Percentiles rank a stretch among this genome's conserved stretches.
Conservation (phyloP, 1,139 yeast genomes). For the Diutina siamensis region DNA sequence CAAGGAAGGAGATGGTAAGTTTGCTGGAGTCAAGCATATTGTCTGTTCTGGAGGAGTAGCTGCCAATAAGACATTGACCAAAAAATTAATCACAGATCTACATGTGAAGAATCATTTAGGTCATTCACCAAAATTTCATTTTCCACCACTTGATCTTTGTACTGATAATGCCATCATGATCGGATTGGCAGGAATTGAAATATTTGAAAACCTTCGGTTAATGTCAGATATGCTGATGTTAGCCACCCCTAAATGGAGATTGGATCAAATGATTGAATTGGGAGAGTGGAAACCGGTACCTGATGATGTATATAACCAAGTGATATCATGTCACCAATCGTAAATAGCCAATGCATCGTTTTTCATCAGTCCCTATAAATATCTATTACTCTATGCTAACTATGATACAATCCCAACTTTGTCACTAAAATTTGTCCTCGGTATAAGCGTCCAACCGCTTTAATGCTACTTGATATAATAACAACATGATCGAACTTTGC, state of each 20-base stretch:
- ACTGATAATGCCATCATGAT: slow-evolving; percentile 97
- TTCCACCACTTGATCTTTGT: slow-evolving; percentile 65
- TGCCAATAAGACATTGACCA: slow-evolving; percentile 51
- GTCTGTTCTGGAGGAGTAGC: slow-evolving; percentile 95
- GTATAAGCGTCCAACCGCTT: not conserved
- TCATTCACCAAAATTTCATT: slow-evolving; percentile 26
- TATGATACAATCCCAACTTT: not conserved
- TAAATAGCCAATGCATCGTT: too few species aligned
- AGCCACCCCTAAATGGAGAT: slow-evolving; percentile 71
- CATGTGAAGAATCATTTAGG: slow-evolving; percentile 7
- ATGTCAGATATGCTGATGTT: slow-evolving; percentile 40
- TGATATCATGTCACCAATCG: too few species aligned
- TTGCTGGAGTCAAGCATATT: slow-evolving; percentile 39
- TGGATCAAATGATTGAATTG: slow-evolving; percentile 29
- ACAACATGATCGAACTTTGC: slow-evolving; percentile 89
- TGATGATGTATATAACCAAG: not conserved
- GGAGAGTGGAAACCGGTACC: slow-evolving; percentile 35
- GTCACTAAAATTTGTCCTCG: not conserved
- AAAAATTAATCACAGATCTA: slow-evolving; percentile 25
- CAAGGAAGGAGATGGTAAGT: slow-evolving; percentile 20
- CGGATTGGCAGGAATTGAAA: slow-evolving; percentile 92
- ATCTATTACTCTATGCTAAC: not conserved
- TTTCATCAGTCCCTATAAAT: not conserved
- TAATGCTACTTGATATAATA: slow-evolving; percentile 62
- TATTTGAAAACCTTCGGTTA: slow-evolving; percentile 43